Evolutionary conservation across 495 filamentous ascomycete species (phyloP).

Genomic region (Aspergillus heteromorphus): DNA sequence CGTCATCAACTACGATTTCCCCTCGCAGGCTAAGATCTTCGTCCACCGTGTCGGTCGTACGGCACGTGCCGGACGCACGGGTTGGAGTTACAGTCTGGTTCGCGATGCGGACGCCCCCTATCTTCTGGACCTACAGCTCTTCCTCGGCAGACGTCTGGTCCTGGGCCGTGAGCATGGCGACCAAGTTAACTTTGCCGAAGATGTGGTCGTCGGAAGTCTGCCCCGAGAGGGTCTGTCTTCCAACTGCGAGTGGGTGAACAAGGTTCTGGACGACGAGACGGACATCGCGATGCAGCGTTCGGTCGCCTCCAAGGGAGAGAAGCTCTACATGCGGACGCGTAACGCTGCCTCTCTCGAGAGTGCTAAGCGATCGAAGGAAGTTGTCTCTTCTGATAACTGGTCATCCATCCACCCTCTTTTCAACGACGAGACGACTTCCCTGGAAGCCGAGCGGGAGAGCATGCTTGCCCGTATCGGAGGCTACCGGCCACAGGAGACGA

Average conservation of each 20-base stretch:
- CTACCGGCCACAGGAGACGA: slow-evolving; percentile 84
- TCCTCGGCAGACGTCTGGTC: slow-evolving; percentile 75
- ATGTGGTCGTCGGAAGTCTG: slow-evolving; percentile 73
- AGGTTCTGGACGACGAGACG: slow-evolving; percentile 63
- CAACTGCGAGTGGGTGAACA: slow-evolving; percentile 71
- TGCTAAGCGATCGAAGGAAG: slow-evolving; percentile 73
- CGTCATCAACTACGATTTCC: slow-evolving; percentile 98
- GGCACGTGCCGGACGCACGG: slow-evolving; percentile 81
- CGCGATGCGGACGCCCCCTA: slow-evolving; percentile 82
- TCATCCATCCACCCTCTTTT: slow-evolving; percentile 71
- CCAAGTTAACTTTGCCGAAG: slow-evolving; percentile 64
- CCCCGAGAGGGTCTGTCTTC: slow-evolving; percentile 64
- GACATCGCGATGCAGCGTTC: slow-evolving; percentile 65
- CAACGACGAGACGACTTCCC: slow-evolving; percentile 53
- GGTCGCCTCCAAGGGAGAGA: slow-evolving; percentile 85
- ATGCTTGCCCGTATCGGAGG: slow-evolving; percentile 82
- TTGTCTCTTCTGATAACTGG: slow-evolving; percentile 64
- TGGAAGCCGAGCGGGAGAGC: slow-evolving; percentile 66
- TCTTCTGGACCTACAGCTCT: slow-evolving; percentile 90
- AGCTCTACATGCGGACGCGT: slow-evolving; percentile 81
- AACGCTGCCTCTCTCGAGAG: slow-evolving; percentile 84
- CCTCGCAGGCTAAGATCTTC: slow-evolving; percentile 92
- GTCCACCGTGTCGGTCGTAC: slow-evolving; percentile 95
- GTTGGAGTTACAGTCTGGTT: slow-evolving; percentile 93
- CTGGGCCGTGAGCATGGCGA: slow-evolving; percentile 53